phyloP scores from a whole-genome alignment of 352 stramenopile species.

The Phytopythium aichiense region DNA sequence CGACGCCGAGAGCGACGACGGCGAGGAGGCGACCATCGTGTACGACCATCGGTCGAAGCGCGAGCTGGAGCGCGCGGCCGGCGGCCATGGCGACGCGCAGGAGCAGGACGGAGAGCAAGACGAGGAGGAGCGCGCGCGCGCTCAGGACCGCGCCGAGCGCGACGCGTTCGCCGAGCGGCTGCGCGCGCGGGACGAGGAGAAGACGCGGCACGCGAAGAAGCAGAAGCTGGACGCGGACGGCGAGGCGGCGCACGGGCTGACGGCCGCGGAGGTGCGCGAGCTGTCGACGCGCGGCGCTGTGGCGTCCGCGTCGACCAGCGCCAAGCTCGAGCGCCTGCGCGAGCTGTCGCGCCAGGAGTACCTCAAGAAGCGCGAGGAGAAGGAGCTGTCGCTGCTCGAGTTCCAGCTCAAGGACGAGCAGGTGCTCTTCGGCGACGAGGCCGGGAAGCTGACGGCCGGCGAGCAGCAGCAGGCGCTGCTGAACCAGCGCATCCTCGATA shows the following conservation, averaged over 20 bases:
- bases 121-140: slow-evolving; percentile 55
- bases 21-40: slow-evolving; percentile 30
- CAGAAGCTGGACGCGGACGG: slow-evolving; percentile 26
- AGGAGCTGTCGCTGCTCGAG: slow-evolving; percentile 94
- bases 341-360: slow-evolving; percentile 95
- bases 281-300: slow-evolving; percentile 78
- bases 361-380: slow-evolving; percentile 97
- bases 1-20: background rate
- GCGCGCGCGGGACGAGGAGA: slow-evolving; percentile 70
- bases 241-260: slow-evolving; percentile 34
- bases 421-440: slow-evolving; percentile 74
- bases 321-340: slow-evolving; percentile 76
- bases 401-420: slow-evolving; percentile 73
- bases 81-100: slow-evolving; percentile 5
- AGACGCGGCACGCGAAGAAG: slow-evolving; percentile 57
- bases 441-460: slow-evolving; percentile 53
- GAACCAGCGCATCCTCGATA: slow-evolving; percentile 89
- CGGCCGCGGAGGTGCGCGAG: slow-evolving; percentile 76
- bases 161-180: slow-evolving; percentile 82
- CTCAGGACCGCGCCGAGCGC: slow-evolving; percentile 62
- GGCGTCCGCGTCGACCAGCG: slow-evolving; percentile 29
- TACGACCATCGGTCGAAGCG: slow-evolving; percentile 42
- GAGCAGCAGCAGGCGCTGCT: slow-evolving; percentile 88
- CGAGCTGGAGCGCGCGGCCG: slow-evolving; percentile 17
- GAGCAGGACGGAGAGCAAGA: slow-evolving; percentile 11